Percentiles rank a stretch among this genome's conserved stretches.
Conservation (phyloP, 371 early-diverging fungal genomes). For the Mortierella sp. region DNA sequence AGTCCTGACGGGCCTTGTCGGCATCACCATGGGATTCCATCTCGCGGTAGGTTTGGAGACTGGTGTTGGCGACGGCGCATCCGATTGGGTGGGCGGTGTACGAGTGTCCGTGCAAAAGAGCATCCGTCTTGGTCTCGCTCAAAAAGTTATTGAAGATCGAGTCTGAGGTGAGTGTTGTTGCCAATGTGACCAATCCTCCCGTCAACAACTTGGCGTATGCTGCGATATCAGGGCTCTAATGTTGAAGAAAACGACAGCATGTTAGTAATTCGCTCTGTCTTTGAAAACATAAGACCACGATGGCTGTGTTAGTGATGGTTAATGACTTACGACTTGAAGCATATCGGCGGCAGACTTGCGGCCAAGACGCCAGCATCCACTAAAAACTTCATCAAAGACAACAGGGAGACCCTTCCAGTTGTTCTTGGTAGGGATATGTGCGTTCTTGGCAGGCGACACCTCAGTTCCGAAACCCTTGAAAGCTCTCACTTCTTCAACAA, state of each 20-base stretch:
- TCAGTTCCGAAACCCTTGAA: slow-evolving; percentile 63
- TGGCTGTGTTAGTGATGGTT: neutral
- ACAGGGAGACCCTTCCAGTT: slow-evolving; percentile 79
- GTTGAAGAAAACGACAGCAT: slow-evolving; percentile 5
- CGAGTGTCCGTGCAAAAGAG: slow-evolving; percentile 87
- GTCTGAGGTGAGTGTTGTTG: slow-evolving; percentile 79
- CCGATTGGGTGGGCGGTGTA: slow-evolving; percentile 92
- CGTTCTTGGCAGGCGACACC: slow-evolving; percentile 51
- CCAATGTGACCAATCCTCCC: slow-evolving; percentile 83
- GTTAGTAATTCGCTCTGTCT: slow-evolving; percentile 12
- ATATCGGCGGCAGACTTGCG: slow-evolving; percentile 73
- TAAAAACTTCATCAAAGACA: slow-evolving; percentile 90
- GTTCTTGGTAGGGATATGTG: slow-evolving; percentile 28
- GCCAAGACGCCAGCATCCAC: slow-evolving; percentile 86
- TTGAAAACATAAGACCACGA: neutral
- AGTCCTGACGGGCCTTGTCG: slow-evolving; percentile 61
- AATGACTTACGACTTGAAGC: slow-evolving; percentile 72
- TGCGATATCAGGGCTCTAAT: slow-evolving; percentile 80
- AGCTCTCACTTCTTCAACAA: slow-evolving; percentile 72
- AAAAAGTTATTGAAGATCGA: slow-evolving; percentile 78
- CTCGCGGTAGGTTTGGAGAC: slow-evolving; percentile 68
- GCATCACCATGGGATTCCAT: slow-evolving; percentile 60
- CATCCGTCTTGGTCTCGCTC: slow-evolving; percentile 77
- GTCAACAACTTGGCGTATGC: slow-evolving; percentile 86
- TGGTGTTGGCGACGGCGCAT: slow-evolving; percentile 78